A percentile compares a stretch with the other conserved stretches of the same genome.
Conservation (phyloP, 768 basidiomycete species). For the Coprinopsis marcescibilis region DNA sequence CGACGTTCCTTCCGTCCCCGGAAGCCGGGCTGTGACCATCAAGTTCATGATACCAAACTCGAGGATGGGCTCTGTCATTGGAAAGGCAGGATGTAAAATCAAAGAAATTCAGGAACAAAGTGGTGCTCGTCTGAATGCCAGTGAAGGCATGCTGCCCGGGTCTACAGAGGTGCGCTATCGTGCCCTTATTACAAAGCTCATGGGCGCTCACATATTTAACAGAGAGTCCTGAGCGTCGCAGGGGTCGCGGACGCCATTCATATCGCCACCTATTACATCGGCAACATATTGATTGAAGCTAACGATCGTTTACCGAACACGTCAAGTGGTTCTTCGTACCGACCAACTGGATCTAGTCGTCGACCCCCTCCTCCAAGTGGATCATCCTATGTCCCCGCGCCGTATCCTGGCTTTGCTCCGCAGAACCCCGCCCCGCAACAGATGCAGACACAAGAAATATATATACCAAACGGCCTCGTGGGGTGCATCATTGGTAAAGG, state of each 20-base stretch:
- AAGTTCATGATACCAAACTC: slow-evolving; percentile 99
- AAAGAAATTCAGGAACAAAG: slow-evolving; percentile 99
- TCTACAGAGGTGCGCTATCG: slow-evolving; percentile 82
- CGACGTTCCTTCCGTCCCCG: slow-evolving; percentile 95
- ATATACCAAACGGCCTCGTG: slow-evolving; percentile 95
- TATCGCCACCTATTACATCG: slow-evolving; percentile 99
- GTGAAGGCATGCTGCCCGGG: slow-evolving; percentile 97
- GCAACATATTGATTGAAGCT: slow-evolving; percentile 93
- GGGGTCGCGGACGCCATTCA: slow-evolving; percentile 99
- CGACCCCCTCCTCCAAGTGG: slow-evolving; percentile 34
- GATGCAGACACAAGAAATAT: slow-evolving; percentile 95
- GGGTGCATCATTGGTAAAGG: slow-evolving; percentile 98
- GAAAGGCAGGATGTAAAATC: slow-evolving; percentile 96
- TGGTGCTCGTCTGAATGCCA: slow-evolving; percentile 92
- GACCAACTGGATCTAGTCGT: slow-evolving; percentile 53
- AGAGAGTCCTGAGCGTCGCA: slow-evolving; percentile 97
- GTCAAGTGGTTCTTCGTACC: slow-evolving; percentile 57
- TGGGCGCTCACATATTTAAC: slow-evolving; percentile 13
- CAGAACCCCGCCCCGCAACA: slow-evolving; percentile 60
- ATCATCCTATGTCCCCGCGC: slow-evolving; percentile 68
- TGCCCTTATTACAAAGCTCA: slow-evolving; percentile 1
- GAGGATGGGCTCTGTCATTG: slow-evolving; percentile 98
- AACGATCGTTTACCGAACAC: slow-evolving; percentile 78
- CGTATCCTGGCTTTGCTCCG: slow-evolving; percentile 22
- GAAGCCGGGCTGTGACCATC: slow-evolving; percentile 97